These are phyloP conservation scores for Leccinum incarnatum DNA, from an alignment of 768 basidiomycete species.

Conservation along the genomic window DNA sequence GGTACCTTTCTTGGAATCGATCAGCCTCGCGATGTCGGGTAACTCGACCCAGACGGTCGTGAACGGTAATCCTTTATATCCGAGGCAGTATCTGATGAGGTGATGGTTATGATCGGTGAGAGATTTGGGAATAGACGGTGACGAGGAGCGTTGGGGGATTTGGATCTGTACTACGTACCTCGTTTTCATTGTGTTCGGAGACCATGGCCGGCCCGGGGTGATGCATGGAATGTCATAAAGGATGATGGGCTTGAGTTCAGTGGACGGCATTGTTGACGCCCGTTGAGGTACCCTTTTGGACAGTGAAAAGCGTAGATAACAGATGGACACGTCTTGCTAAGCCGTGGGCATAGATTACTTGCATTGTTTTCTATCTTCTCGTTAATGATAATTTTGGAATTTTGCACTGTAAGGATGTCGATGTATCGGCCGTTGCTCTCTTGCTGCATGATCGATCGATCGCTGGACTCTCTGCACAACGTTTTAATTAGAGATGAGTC, in stretches of 20 bases:
- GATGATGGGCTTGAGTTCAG: conserved; percentile 23
- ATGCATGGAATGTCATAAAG: conserved; percentile 37
- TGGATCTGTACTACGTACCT: neutral
- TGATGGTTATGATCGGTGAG: neutral
- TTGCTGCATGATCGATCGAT: too few species aligned
- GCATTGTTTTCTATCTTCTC: neutral
- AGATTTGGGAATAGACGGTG: neutral
- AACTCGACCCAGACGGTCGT: conserved; percentile 27
- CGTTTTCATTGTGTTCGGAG: conserved; percentile 30
- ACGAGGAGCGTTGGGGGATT: too few species aligned
- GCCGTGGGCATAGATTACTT: neutral
- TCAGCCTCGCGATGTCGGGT: conserved; percentile 42
- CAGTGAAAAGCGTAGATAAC: neutral
- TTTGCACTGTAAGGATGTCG: neutral
- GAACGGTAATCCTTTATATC: conserved; percentile 14
- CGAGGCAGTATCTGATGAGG: conserved; percentile 12
- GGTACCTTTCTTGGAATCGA: conserved; percentile 20
- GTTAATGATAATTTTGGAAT: neutral
- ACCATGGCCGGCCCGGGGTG: conserved; percentile 32
- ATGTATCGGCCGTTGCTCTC: neutral
- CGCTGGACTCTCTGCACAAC: neutral
- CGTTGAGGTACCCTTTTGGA: neutral
- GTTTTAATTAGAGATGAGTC: neutral
- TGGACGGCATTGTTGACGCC: conserved; percentile 8
- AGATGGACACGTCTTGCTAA: neutral